Conservation (phyloP, 192 early-diverging fungal genomes). For the Coemansia nantahalensis region DNA sequence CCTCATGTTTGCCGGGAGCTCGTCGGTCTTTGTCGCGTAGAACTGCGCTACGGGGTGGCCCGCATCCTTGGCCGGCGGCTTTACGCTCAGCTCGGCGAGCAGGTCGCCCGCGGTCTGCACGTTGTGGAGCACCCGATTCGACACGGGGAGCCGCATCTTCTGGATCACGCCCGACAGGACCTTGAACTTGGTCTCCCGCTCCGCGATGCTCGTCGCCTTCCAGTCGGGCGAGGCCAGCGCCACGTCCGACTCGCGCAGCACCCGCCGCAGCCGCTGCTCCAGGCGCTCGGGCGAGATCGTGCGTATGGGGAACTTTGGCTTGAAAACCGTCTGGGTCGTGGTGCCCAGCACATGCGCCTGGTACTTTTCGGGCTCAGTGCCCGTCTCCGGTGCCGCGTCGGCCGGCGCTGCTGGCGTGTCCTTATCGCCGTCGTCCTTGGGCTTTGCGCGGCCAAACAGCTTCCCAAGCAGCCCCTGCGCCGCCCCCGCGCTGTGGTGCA, state of each 20-base stretch:
- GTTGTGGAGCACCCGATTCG: constrained; percentile 45
- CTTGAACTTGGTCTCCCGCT: constrained; percentile 31
- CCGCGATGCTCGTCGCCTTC: constrained; percentile 31
- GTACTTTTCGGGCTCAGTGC: too few relatives aligned
- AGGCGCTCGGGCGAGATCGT: constrained; percentile 14
- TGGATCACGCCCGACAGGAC: constrained; percentile 40
- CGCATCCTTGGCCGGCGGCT: constrained; percentile 34
- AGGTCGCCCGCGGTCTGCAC: constrained; percentile 42
- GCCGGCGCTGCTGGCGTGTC: background rate
- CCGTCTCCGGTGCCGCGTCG: too few relatives aligned
- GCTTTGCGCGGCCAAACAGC: constrained; percentile 29
- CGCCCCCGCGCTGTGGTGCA: constrained; percentile 24
- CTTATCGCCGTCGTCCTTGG: background rate
- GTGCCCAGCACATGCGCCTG: background rate
- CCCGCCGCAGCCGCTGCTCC: constrained; percentile 9
- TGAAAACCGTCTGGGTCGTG: background rate
- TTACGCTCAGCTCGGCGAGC: constrained; percentile 24
- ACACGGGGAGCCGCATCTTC: constrained; percentile 24
- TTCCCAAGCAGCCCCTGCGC: constrained; percentile 21
- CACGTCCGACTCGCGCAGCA: constrained; percentile 16
- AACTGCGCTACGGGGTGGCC: constrained; percentile 44
- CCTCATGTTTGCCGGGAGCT: constrained; percentile 49
- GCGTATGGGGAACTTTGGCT: constrained; percentile 30
- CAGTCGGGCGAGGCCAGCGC: constrained; percentile 20
- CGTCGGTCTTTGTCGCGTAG: constrained; percentile 14